Conservation (phyloP, 1,284 basidiomycete species). For the Prillingera fragicola region DNA sequence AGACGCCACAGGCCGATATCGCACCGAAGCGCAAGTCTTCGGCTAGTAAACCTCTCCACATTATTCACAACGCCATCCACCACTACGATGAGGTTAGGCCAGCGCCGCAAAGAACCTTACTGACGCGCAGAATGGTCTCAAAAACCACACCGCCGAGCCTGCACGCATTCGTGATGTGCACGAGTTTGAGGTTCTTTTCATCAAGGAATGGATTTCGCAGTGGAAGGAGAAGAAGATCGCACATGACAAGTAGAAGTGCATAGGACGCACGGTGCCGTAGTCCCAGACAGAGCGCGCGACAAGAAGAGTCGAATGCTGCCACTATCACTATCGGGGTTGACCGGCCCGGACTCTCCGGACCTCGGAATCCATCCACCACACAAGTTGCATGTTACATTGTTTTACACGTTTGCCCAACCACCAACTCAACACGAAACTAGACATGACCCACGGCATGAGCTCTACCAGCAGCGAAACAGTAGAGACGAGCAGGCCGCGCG, state of each 20-base stretch:
- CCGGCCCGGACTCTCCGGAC: no score
- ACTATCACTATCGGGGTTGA: neutral
- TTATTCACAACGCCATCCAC: slow-evolving; percentile 84
- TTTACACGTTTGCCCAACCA: neutral
- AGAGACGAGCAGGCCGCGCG: no score
- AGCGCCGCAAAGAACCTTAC: neutral
- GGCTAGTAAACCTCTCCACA: slow-evolving; percentile 68
- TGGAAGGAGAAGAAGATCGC: slow-evolving; percentile 43
- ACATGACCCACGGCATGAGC: neutral
- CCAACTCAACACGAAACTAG: neutral
- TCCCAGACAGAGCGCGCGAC: neutral
- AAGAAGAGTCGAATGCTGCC: neutral
- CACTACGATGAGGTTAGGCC: slow-evolving; percentile 65
- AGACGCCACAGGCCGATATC: slow-evolving; percentile 72
- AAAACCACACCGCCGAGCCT: slow-evolving; percentile 63
- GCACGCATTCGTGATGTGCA: slow-evolving; percentile 74
- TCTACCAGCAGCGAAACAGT: neutral
- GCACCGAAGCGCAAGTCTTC: slow-evolving; percentile 68
- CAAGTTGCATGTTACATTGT: neutral
- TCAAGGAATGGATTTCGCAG: slow-evolving; percentile 72
- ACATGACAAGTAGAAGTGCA: slow-evolving; percentile 2
- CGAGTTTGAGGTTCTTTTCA: slow-evolving; percentile 71
- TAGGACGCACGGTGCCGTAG: neutral
- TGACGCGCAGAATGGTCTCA: slow-evolving; percentile 61
- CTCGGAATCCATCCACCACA: neutral